Evolutionary conservation across 2,329 filamentous ascomycete genomes (phyloP).

Genomic region (Tolypocladium inflatum): DNA sequence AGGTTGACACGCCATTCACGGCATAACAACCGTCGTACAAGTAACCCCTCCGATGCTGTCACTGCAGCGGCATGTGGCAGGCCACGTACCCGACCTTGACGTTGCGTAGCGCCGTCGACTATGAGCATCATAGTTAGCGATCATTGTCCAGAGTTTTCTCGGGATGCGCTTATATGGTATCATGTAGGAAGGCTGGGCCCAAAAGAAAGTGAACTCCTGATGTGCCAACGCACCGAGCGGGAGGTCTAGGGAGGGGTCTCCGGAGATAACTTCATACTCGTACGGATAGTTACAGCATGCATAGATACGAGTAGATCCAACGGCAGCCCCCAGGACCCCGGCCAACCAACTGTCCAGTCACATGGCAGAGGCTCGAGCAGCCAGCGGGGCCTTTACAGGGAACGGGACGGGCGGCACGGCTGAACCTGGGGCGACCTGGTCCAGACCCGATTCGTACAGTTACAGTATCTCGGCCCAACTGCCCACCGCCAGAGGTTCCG

Average conservation of each 20-base stretch:
- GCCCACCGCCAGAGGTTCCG: neutral
- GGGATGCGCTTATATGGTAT: neutral
- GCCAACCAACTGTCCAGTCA: neutral
- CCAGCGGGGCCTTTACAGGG: neutral
- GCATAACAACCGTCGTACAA: neutral
- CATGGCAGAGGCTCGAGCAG: too few relatives aligned
- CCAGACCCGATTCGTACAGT: neutral
- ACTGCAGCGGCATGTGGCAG: neutral
- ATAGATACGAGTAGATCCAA: neutral
- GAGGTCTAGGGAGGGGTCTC: too few relatives aligned
- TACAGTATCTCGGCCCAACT: neutral
- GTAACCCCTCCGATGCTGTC: neutral
- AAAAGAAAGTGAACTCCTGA: too few relatives aligned
- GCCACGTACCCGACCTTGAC: neutral
- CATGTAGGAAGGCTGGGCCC: neutral
- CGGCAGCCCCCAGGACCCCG: neutral
- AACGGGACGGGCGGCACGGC: neutral
- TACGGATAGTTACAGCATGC: too few relatives aligned
- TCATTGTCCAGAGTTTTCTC: neutral
- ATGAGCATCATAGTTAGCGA: too few relatives aligned
- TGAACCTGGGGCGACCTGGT: neutral
- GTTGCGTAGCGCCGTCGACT: neutral
- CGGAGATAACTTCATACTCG: too few relatives aligned
- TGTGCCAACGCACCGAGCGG: too few relatives aligned
- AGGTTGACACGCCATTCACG: neutral